Percentiles rank a stretch among this genome's conserved stretches.
These are phyloP conservation scores for Carex parvula DNA, from an alignment of 176 grass and related monocot genomes.

Conservation along the genomic window DNA sequence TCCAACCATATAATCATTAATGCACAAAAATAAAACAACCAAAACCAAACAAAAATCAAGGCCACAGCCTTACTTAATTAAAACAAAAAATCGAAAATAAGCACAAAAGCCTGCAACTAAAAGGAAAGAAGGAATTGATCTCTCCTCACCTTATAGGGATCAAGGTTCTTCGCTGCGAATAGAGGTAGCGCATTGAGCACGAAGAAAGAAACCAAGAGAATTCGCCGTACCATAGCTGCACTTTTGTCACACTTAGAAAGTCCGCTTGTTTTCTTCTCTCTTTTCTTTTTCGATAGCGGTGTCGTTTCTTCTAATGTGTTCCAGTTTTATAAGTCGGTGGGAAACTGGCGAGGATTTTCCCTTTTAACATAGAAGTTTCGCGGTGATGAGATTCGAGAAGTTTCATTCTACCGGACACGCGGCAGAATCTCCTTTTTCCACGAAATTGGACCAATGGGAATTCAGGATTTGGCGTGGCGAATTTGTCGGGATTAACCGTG, in stretches of 20 bases:
- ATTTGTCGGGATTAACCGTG: background rate
- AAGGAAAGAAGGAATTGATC: background rate
- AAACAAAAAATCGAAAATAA: background rate
- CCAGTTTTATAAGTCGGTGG: background rate
- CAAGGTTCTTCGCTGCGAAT: constrained; percentile 37
- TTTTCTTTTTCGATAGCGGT: constrained; percentile 4
- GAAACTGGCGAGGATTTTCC: constrained; percentile 17
- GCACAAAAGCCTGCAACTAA: background rate
- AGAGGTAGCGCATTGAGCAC: constrained; percentile 37
- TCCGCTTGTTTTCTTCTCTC: background rate
- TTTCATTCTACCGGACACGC: constrained; percentile 41
- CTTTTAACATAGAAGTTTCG: constrained; percentile 20
- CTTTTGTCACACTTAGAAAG: background rate
- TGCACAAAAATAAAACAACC: background rate
- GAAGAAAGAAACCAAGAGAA: constrained; percentile 41
- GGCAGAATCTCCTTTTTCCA: constrained; percentile 35
- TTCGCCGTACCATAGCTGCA: constrained; percentile 16
- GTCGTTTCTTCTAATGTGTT: background rate
- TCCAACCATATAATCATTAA: background rate
- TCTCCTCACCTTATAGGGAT: constrained; percentile 74
- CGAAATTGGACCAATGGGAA: constrained; percentile 58
- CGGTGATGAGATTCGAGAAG: constrained; percentile 36
- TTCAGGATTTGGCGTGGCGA: constrained; percentile 32
- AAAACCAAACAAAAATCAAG: background rate
- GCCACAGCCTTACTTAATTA: background rate